phyloP scores from a whole-genome alignment of 1,139 yeast species.

The Citeromyces siamensis region DNA sequence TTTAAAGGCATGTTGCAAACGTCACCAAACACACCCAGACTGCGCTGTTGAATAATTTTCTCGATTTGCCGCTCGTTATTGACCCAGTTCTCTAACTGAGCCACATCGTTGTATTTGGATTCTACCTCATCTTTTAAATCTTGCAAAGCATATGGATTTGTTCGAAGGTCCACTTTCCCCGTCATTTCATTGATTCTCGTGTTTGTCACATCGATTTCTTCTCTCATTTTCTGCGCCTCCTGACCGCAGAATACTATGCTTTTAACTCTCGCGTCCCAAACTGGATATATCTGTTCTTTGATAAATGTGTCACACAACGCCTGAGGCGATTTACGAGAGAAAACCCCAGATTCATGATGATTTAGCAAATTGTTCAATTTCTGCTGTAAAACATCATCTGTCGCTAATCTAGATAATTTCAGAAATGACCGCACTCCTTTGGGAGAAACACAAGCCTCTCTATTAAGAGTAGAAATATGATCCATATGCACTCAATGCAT shows the following conservation, averaged over 20 bases:
- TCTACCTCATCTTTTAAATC: slow-evolving; percentile 20
- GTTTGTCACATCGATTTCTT: slow-evolving; percentile 16
- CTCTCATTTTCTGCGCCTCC: slow-evolving; percentile 16
- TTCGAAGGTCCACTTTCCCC: slow-evolving; percentile 17
- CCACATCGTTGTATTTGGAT: slow-evolving; percentile 16
- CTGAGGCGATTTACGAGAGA: slow-evolving; percentile 6
- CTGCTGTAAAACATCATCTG: slow-evolving; percentile 30
- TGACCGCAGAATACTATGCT: slow-evolving; percentile 25
- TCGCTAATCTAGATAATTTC: slow-evolving; percentile 24
- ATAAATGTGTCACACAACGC: slow-evolving; percentile 20
- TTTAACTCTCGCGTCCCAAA: slow-evolving; percentile 26
- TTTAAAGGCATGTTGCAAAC: slow-evolving; percentile 17
- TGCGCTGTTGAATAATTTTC: slow-evolving; percentile 23
- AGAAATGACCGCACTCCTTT: slow-evolving; percentile 27
- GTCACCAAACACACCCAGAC: slow-evolving; percentile 21
- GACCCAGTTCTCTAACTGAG: slow-evolving; percentile 20
- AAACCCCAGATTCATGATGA: slow-evolving; percentile 12
- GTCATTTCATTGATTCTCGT: slow-evolving; percentile 12
- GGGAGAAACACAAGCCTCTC: slow-evolving; percentile 24
- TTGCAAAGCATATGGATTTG: slow-evolving; percentile 34
- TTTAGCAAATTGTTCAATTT: slow-evolving; percentile 22
- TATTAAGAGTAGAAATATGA: slow-evolving; percentile 10
- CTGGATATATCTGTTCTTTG: slow-evolving; percentile 22
- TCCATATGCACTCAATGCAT: slow-evolving; percentile 3
- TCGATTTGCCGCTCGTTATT: slow-evolving; percentile 27